Base-by-base conservation (phyloP, 441 rosid genomes). In the Populus tomentosa region DNA sequence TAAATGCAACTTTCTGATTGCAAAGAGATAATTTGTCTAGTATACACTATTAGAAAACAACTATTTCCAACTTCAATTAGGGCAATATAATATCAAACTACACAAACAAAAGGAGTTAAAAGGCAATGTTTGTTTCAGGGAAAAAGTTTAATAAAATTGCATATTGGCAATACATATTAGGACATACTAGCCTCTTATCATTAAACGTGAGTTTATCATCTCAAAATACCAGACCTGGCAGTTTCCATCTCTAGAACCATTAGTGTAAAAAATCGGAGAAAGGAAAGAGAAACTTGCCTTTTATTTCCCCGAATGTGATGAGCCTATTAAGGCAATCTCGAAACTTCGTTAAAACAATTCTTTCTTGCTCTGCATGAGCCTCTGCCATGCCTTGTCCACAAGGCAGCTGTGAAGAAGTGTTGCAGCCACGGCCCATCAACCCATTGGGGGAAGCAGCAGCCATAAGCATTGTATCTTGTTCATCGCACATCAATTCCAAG, bases 401-500 rank as follows among this genome's bases (percentile, higher is more conserved):
- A 70, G 88, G 85, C 79, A 89, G 75, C 84, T 87, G 90, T 70
- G 88, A 86, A 75, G 88, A 82, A 79, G 87, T 71, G 82, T 84
- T 79, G 76, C 89, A 82, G 83, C 90, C 87, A 71, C 73, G 86
- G 78, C 85, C 90, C 56, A 86, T 82, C 78, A 85, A 82, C 65
- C 90, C 87, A 78, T 82, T 86, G 67, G 94, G 87, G 56, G 97
- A 88, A 82, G 95, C 73, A 76, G 93, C 85, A 69, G 90, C 84
- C 87, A 88, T 82, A 62, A 88, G 84, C 81, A 92, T 82, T 26
- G 92, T 79, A 76, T 91, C 97, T 71, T 90, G 90, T 69, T 96
- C 98, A 80, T 96, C 98, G 73, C 99, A 97, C 99, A 97, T 93
- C 84, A 97, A 89, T 72, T 92, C 98, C 90, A 97, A 86, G 65